phyloP scores from a whole-genome alignment of 306 rosid species.

The Mimosa pudica region DNA sequence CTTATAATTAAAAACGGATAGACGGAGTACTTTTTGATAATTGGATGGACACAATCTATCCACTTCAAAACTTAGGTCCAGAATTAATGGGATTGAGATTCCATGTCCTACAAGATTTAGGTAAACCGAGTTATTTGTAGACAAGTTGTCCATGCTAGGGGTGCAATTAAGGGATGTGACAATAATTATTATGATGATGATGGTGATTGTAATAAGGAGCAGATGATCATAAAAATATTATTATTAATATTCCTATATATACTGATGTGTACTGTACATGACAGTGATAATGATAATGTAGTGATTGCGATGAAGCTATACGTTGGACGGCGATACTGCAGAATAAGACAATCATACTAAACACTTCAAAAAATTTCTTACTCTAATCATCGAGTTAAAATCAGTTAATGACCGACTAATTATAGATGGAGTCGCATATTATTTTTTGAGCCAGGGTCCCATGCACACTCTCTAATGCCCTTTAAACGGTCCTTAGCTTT shows the following conservation, averaged over 20 bases:
- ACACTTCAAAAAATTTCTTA: neutral
- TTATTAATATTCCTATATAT: neutral
- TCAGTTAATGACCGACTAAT: neutral
- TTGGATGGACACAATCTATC: constrained; percentile 25
- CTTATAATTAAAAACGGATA: no score
- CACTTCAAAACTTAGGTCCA: constrained; percentile 23
- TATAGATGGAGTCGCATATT: neutral
- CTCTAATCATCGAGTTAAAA: neutral
- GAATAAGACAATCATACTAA: constrained; percentile 39
- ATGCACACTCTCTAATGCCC: no score
- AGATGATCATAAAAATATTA: neutral
- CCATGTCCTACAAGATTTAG: neutral
- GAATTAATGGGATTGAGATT: neutral
- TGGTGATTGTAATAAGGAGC: neutral
- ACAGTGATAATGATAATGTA: constrained; percentile 36
- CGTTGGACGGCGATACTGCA: constrained; percentile 26
- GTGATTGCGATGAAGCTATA: constrained; percentile 36
- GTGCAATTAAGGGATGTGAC: neutral
- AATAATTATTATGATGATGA: neutral
- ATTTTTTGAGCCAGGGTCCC: no score
- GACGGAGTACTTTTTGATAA: neutral
- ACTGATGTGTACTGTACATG: neutral
- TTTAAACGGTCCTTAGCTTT: no score
- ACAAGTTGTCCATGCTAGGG: neutral
- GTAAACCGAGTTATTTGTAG: neutral